These are phyloP conservation scores for Penicillium paradoxum DNA, from an alignment of 495 filamentous ascomycete species.

Conservation along the genomic window DNA sequence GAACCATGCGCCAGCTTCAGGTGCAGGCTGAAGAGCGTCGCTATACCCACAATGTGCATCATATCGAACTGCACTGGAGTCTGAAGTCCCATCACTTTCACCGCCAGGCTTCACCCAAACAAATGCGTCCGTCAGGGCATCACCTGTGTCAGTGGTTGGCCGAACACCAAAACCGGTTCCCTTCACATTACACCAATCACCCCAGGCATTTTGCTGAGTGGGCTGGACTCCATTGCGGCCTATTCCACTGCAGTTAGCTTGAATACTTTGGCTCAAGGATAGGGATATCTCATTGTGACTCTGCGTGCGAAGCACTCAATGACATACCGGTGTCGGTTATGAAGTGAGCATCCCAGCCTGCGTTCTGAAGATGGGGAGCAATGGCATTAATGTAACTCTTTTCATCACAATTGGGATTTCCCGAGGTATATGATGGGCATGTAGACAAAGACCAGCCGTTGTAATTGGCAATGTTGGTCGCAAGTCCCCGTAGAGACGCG, in stretches of 20 bases:
- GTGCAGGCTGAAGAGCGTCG: conserved; percentile 60
- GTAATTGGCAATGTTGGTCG: conserved; percentile 77
- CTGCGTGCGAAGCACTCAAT: background rate
- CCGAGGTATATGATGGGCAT: conserved; percentile 42
- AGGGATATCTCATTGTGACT: too few species aligned
- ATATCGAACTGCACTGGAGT: conserved; percentile 58
- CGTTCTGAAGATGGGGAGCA: conserved; percentile 51
- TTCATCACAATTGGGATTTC: conserved; percentile 58
- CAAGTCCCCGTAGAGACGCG: conserved; percentile 62
- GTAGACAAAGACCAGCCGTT: conserved; percentile 53
- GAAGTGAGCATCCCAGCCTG: conserved; percentile 68
- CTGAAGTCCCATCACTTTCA: conserved; percentile 72
- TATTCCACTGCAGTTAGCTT: conserved; percentile 5
- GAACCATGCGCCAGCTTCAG: conserved; percentile 76
- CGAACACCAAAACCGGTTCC: conserved; percentile 70
- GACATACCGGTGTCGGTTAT: conserved; percentile 57
- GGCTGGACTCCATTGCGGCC: conserved; percentile 65
- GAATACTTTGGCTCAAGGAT: background rate
- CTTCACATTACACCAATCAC: conserved; percentile 81
- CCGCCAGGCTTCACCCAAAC: conserved; percentile 85
- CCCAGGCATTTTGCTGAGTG: conserved; percentile 60
- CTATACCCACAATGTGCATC: conserved; percentile 65
- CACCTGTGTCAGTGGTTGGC: conserved; percentile 58
- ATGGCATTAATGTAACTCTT: conserved; percentile 66
- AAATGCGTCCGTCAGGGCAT: conserved; percentile 64